A percentile compares a stretch with the other conserved stretches of the same genome.
These are phyloP conservation scores for Beauveria asiatica DNA, from an alignment of 2,329 filamentous ascomycete genomes.

Conservation along the genomic window DNA sequence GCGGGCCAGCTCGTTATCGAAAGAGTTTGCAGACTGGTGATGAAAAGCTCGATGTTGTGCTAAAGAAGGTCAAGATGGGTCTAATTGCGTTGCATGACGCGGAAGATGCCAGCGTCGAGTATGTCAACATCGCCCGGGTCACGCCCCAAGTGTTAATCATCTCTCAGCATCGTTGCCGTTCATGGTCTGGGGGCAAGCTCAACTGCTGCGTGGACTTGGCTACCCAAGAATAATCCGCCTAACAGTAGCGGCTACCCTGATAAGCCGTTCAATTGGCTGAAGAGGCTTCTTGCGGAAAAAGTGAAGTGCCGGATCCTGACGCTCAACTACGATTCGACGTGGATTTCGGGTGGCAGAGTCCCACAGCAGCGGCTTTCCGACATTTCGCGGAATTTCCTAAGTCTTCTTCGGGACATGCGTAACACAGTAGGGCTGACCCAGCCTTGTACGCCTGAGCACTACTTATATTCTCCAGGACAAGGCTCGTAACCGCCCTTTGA, in stretches of 20 bases:
- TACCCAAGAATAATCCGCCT: background rate
- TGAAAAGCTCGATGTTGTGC: too few relatives aligned
- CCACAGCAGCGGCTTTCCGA: background rate
- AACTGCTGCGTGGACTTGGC: background rate
- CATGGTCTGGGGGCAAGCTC: background rate
- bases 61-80: too few relatives aligned
- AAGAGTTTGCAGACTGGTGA: too few relatives aligned
- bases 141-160: too few relatives aligned
- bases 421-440: background rate
- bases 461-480: background rate
- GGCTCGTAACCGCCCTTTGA: background rate
- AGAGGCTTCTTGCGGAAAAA: background rate
- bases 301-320: background rate
- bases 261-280: background rate
- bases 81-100: too few relatives aligned
- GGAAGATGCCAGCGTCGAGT: too few relatives aligned
- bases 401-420: too few relatives aligned
- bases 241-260: background rate
- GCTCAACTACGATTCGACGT: background rate
- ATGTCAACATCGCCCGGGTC: too few relatives aligned
- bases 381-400: background rate
- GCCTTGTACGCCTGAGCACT: background rate
- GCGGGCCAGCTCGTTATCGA: too few relatives aligned
- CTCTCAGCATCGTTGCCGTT: background rate
- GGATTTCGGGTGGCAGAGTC: background rate